Percentiles rank a stretch among this genome's conserved stretches.
Evolutionary conservation across 495 filamentous ascomycete species (phyloP).

Genomic region (Pseudevernia furfuracea): DNA sequence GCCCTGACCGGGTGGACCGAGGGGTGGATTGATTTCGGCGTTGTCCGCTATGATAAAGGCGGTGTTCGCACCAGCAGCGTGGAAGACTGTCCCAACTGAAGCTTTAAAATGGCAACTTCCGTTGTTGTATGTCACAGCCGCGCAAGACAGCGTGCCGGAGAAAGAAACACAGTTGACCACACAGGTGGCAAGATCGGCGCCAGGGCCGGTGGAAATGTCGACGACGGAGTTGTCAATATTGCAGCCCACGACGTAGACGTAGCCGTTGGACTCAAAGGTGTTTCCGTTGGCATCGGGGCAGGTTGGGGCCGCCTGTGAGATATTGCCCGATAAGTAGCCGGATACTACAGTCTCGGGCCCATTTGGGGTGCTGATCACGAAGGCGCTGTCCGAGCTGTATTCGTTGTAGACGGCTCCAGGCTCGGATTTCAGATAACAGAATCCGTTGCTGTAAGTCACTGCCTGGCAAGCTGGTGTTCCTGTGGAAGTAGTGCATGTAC

Average conservation of each 20-base stretch:
- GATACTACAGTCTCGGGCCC: neutral
- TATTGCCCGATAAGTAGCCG: neutral
- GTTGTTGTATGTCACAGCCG: neutral
- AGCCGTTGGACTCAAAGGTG: neutral
- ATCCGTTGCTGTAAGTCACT: neutral
- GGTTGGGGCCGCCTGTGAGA: neutral
- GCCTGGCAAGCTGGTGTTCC: neutral
- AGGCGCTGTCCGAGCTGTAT: neutral
- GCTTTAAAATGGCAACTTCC: neutral
- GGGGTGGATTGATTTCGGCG: neutral
- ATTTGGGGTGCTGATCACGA: neutral
- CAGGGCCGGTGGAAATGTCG: neutral
- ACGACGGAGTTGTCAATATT: neutral
- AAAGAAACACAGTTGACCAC: neutral
- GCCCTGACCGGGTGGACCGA: neutral
- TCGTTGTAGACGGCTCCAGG: slow-evolving; percentile 1
- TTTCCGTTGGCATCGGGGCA: neutral
- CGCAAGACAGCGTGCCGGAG: neutral
- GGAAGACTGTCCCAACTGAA: neutral
- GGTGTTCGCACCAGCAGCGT: neutral
- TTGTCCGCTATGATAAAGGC: neutral
- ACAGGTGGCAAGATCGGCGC: slow-evolving; percentile 1
- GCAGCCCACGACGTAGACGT: neutral
- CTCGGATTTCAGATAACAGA: neutral
- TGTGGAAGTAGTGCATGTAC: neutral